Conservation (phyloP, 768 basidiomycete genomes). For the Hebeloma cylindrosporum region DNA sequence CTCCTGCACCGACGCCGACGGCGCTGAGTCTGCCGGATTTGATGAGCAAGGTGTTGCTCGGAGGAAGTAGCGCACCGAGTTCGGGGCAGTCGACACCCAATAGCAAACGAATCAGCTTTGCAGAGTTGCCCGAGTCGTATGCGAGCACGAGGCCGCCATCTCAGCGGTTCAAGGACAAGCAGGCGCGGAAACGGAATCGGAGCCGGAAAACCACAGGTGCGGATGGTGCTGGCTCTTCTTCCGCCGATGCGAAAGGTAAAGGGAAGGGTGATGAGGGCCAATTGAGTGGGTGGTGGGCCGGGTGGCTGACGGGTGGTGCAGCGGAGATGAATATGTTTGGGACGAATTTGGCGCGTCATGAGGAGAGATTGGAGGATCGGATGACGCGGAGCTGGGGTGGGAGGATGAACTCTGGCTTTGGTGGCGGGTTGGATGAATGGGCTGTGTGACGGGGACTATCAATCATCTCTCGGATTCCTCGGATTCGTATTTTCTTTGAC, state of each 20-base stretch:
- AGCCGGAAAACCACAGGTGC: slow-evolving; percentile 12
- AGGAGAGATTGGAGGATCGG: slow-evolving; percentile 54
- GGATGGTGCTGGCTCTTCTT: neutral
- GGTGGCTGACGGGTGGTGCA: slow-evolving; percentile 22
- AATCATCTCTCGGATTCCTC: neutral
- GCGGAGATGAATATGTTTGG: slow-evolving; percentile 18
- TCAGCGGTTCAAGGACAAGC: slow-evolving; percentile 36
- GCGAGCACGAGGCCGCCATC: slow-evolving; percentile 34
- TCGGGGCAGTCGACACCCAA: slow-evolving; percentile 58
- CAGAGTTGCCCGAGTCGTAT: slow-evolving; percentile 70
- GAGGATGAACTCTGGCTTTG: slow-evolving; percentile 34
- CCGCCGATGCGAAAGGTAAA: neutral
- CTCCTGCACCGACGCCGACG: slow-evolving; percentile 7
- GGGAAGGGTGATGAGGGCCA: slow-evolving; percentile 18
- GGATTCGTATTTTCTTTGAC: neutral
- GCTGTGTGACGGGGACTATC: slow-evolving; percentile 36
- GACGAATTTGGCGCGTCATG: slow-evolving; percentile 28
- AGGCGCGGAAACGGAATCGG: slow-evolving; percentile 28
- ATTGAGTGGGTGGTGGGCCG: slow-evolving; percentile 28
- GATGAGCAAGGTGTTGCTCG: slow-evolving; percentile 22
- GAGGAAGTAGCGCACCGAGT: slow-evolving; percentile 28
- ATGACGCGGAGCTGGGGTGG: slow-evolving; percentile 50
- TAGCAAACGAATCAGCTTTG: slow-evolving; percentile 73
- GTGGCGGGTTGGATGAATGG: slow-evolving; percentile 55
- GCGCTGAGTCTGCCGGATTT: slow-evolving; percentile 29